Base-by-base conservation (phyloP, 495 filamentous ascomycete genomes). In the Recurvomyces mirabilis region DNA sequence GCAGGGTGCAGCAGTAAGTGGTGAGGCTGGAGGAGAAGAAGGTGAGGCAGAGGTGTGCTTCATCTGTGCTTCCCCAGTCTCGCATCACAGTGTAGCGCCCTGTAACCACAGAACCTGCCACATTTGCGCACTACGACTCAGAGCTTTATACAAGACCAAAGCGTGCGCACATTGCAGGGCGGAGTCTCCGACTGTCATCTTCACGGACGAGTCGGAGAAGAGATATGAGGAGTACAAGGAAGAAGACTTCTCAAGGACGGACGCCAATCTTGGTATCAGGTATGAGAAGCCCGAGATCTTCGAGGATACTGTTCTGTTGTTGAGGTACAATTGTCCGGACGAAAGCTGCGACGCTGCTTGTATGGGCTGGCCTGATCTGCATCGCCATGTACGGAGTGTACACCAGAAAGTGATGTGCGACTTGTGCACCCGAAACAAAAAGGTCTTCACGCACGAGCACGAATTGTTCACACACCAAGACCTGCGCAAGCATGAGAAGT, bases 361-460 rank as follows among this genome's bases (percentile, higher is more conserved):
- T 58, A 66, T 87, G 51, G 83, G 79, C 25, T 99, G 91, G 91
- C 84, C 82, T 11, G 86, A 95, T 57, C 66, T 99, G 46, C 87
- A 99, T 62, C 75, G 82, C 37, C 91, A 99, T 69, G 88, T 95
- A 26, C 82, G 78, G 52, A 68, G 55, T 29, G 74, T 74, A 25
- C 91, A 99, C 67, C 67, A 80, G 47, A 91, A 82, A 64, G 76
- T 83, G 57, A 85, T 99, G 79, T 99, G 91, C 64, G 87, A 94
- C 62, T 72, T 96, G 13, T 99, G 91, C 61, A 89, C 87, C 1
- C 66, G 84, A 28, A 84, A 94, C 64, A 96, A 99, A 67, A 94
- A 94, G 51, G 87, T 94, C 28, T 99, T 99, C 51, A 94, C 91
- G 0, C 93, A 96, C 60, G 91, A 99, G 63, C 91, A 99, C 57